A percentile compares a stretch with the other conserved stretches of the same genome.
Evolutionary conservation across 2,329 filamentous ascomycete genomes (phyloP).

Genomic region (Colletotrichum phormii): DNA sequence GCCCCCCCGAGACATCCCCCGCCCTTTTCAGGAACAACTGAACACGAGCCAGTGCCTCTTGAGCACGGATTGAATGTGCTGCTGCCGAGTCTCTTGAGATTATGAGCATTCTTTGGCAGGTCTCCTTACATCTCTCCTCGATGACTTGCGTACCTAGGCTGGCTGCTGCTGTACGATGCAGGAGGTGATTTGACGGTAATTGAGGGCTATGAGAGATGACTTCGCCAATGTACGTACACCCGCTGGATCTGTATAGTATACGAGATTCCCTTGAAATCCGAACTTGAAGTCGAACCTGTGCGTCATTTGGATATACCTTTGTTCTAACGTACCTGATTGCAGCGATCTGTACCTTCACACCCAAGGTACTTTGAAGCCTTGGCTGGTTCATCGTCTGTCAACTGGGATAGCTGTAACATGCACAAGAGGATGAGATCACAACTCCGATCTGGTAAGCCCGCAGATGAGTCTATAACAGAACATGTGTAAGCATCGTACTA

Average conservation of each 20-base stretch:
- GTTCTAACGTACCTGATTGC: not conserved
- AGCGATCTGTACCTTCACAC: not conserved
- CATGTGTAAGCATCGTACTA: not conserved
- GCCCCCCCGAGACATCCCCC: no score
- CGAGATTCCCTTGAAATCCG: not conserved
- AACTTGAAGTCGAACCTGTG: not conserved
- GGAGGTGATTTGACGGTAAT: slow-evolving; percentile 8
- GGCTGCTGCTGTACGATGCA: slow-evolving; percentile 2
- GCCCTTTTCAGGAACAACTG: slow-evolving; percentile 8
- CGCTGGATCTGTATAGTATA: not conserved
- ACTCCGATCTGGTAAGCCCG: not conserved
- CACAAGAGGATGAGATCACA: not conserved
- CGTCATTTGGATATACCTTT: no score
- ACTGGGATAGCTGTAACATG: not conserved
- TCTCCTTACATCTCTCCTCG: not conserved
- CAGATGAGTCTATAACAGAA: not conserved
- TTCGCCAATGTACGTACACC: slow-evolving; percentile 4
- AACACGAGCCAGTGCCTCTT: slow-evolving; percentile 11
- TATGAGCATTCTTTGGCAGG: not conserved
- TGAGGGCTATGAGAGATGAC: not conserved
- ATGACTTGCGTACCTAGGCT: not conserved
- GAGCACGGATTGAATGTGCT: not conserved
- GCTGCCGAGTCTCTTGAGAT: no score
- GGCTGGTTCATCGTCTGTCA: not conserved
- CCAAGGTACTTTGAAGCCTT: no score